These are phyloP conservation scores for Thielaviopsis musarum DNA, from an alignment of 2,329 filamentous ascomycete species.

Conservation along the genomic window DNA sequence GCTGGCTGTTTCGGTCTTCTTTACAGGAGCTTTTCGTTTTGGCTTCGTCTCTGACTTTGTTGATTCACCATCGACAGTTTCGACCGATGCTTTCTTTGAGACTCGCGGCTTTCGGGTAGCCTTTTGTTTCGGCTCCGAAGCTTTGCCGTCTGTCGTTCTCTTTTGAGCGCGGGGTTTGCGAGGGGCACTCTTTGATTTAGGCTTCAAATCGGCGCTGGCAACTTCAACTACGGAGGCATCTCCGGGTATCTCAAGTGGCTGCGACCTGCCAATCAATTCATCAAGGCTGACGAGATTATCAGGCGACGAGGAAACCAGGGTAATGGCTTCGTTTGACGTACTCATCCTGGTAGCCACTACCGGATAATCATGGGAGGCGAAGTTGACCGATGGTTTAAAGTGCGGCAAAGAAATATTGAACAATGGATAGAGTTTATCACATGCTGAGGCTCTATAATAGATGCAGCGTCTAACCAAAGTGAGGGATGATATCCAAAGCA, in stretches of 20 bases:
- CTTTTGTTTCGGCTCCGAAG: background rate
- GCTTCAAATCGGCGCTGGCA: background rate
- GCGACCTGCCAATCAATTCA: background rate
- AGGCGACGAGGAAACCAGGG: constrained; percentile 3
- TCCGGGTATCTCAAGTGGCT: background rate
- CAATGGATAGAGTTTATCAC: background rate
- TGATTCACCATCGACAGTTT: background rate
- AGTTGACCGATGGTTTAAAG: background rate
- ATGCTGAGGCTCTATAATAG: background rate
- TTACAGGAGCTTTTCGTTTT: constrained; percentile 1
- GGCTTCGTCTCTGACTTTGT: background rate
- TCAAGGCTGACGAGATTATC: background rate
- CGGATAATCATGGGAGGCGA: background rate
- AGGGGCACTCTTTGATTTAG: background rate
- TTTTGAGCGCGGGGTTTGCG: constrained; percentile 3
- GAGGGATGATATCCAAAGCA: background rate
- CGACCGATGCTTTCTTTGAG: background rate
- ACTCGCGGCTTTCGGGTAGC: constrained; percentile 1
- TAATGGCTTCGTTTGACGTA: background rate
- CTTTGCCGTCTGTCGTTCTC: background rate
- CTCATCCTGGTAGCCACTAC: background rate
- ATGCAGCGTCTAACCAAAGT: background rate
- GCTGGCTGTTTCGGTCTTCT: background rate
- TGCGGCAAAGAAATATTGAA: background rate
- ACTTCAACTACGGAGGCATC: constrained; percentile 10